phyloP scores from a whole-genome alignment of 352 stramenopile species.

The Globisporangium middletonii region DNA sequence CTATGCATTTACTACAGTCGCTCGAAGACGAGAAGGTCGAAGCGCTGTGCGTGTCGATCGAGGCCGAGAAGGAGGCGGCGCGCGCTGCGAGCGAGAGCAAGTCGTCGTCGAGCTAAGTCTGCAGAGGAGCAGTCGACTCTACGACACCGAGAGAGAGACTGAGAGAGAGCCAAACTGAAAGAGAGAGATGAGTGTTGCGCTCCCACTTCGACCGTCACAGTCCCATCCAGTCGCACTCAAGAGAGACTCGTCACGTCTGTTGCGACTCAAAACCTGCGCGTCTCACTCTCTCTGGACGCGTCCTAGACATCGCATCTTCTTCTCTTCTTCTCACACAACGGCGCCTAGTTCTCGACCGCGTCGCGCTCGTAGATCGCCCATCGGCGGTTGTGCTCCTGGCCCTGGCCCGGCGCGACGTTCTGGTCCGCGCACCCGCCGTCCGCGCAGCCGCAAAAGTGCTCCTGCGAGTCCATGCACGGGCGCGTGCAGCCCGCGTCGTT shows the following conservation, averaged over 20 bases:
- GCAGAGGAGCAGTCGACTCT: not conserved
- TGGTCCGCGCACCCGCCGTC: constrained; percentile 76
- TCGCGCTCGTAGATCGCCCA: constrained; percentile 87
- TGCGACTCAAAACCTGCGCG: not conserved
- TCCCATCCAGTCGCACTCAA: not conserved
- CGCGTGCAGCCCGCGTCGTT: constrained; percentile 79
- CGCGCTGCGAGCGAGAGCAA: constrained; percentile 72
- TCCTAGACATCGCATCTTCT: not conserved
- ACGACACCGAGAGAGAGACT: not conserved
- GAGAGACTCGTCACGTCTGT: not conserved
- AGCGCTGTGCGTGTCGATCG: constrained; percentile 71
- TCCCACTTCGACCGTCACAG: not conserved
- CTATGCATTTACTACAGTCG: constrained; percentile 22
- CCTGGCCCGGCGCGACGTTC: constrained; percentile 53
- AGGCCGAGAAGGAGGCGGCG: constrained; percentile 81
- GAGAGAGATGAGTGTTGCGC: not conserved
- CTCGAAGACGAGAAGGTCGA: constrained; percentile 77
- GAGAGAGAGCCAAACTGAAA: not conserved
- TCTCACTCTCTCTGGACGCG: not conserved
- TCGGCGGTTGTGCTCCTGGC: constrained; percentile 86
- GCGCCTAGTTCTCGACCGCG: constrained; percentile 16
- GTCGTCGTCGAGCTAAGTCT: constrained; percentile 32
- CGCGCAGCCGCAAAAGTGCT: constrained; percentile 80
- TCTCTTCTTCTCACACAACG: not conserved
- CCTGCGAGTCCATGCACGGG: constrained; percentile 66